Evolutionary conservation across 345 rosid species (phyloP).

Genomic region (Populus deltoides): DNA sequence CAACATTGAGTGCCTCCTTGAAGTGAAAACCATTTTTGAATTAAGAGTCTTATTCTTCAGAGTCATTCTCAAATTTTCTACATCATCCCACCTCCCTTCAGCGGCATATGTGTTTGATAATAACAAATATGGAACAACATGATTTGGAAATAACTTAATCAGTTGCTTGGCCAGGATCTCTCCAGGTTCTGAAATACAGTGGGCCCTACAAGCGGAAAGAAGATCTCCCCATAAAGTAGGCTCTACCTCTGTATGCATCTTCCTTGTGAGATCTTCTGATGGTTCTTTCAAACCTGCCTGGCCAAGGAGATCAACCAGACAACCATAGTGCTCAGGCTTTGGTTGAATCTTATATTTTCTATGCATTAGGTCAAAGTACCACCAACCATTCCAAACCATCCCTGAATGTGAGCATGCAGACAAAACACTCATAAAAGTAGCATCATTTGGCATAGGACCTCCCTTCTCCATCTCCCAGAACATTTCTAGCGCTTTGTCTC

Average conservation of each 20-base stretch:
- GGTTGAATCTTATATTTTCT: conserved; percentile 50
- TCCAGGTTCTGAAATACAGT: conserved; percentile 37
- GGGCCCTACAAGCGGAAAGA: conserved; percentile 39
- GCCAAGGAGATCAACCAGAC: conserved; percentile 53
- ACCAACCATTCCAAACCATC: conserved; percentile 68
- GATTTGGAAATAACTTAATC: conserved; percentile 43
- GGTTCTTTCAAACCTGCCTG: conserved; percentile 44
- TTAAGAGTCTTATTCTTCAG: conserved; percentile 31
- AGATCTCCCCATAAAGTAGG: conserved; percentile 37
- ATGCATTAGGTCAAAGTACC: conserved; percentile 52
- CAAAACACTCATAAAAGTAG: conserved; percentile 51
- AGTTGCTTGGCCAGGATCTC: conserved; percentile 47
- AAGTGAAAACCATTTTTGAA: conserved; percentile 14
- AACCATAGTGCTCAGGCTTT: conserved; percentile 56
- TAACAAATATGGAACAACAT: conserved; percentile 47
- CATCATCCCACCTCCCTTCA: conserved; percentile 52
- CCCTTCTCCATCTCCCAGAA: conserved; percentile 50
- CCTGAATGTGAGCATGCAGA: conserved; percentile 53
- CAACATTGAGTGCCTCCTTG: conserved; percentile 47
- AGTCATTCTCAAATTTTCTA: conserved; percentile 46
- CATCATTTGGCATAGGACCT: conserved; percentile 43
- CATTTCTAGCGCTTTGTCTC: conserved; percentile 46
- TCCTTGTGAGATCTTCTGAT: conserved; percentile 32
- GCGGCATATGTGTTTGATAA: conserved; percentile 48
- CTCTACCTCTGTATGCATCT: conserved; percentile 27